phyloP scores from a whole-genome alignment of 371 early-diverging fungal genomes.

The Mortierella sp. region DNA sequence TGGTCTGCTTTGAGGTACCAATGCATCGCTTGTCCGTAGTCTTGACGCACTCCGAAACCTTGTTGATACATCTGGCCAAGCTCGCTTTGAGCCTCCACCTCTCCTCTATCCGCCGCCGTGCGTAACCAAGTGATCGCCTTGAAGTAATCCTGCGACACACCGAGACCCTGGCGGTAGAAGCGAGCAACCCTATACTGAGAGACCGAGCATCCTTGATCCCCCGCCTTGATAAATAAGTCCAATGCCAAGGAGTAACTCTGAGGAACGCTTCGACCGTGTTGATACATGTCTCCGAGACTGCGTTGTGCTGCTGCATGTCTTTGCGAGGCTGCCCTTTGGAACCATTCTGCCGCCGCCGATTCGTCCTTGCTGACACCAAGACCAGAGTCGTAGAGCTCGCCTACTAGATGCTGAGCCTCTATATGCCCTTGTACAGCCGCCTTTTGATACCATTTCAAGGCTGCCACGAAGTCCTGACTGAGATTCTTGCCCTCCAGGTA shows the following conservation, averaged over 20 bases:
- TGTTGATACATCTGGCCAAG: background rate
- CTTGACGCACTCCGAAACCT: constrained; percentile 26
- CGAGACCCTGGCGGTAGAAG: constrained; percentile 63
- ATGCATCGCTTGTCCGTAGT: background rate
- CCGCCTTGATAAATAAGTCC: background rate
- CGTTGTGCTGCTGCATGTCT: background rate
- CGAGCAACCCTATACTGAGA: constrained; percentile 62
- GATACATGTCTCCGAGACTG: background rate
- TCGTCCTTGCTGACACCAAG: background rate
- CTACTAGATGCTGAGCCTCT: background rate
- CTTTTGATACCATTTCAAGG: constrained; percentile 7
- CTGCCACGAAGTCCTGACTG: background rate
- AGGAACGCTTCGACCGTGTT: background rate
- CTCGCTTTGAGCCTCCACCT: background rate
- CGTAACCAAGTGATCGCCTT: constrained; percentile 59
- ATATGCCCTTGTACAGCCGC: constrained; percentile 24
- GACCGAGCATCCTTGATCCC: constrained; percentile 52
- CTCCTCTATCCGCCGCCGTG: background rate
- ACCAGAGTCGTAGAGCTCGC: background rate
- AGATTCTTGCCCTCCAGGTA: background rate
- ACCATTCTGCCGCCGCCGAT: background rate
- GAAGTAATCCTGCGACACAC: constrained; percentile 31
- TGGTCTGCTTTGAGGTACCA: background rate
- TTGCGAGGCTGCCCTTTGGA: background rate
- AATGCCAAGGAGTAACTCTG: constrained; percentile 26